Conservation (phyloP, 73 alveolate species). For the Paraurostyla sp. region DNA sequence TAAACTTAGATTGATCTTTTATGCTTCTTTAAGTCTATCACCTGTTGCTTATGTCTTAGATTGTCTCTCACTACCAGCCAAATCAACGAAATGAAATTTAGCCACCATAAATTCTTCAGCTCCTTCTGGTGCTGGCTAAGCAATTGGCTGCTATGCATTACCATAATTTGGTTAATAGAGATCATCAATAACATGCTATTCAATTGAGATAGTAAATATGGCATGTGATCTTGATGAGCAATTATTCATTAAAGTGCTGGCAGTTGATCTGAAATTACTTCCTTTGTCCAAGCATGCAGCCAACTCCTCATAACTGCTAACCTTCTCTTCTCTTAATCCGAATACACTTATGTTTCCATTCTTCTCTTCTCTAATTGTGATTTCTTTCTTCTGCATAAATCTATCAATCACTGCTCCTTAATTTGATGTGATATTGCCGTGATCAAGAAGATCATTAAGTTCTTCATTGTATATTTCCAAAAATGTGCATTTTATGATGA, state of each 20-base stretch:
- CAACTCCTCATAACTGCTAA: slow-evolving; percentile 90
- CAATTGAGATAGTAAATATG: slow-evolving; percentile 91
- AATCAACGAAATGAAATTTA: slow-evolving; percentile 97
- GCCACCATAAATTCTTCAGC: slow-evolving; percentile 90
- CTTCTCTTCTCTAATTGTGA: slow-evolving; percentile 85
- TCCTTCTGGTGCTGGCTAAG: slow-evolving; percentile 63
- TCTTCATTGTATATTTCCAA: slow-evolving; percentile 98
- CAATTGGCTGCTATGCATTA: slow-evolving; percentile 33
- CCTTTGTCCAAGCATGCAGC: slow-evolving; percentile 92
- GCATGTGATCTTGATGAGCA: slow-evolving; percentile 98
- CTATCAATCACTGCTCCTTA: slow-evolving; percentile 80
- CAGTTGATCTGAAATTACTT: slow-evolving; percentile 90
- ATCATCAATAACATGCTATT: slow-evolving; percentile 84
- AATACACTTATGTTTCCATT: slow-evolving; percentile 87
- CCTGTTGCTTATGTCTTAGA: too few species aligned
- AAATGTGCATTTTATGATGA: slow-evolving; percentile 87
- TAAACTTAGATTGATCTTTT: too few species aligned
- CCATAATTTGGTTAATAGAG: slow-evolving; percentile 51
- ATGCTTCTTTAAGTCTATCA: too few species aligned
- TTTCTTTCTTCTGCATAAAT: slow-evolving; percentile 58
- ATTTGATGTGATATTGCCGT: slow-evolving; percentile 53
- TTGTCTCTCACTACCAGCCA: slow-evolving; percentile 99
- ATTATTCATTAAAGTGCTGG: slow-evolving; percentile 92
- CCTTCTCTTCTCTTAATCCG: slow-evolving; percentile 88
- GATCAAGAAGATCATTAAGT: slow-evolving; percentile 92